Evolutionary conservation across 371 early-diverging fungal species (phyloP).

Genomic region (Mortierella sp.): DNA sequence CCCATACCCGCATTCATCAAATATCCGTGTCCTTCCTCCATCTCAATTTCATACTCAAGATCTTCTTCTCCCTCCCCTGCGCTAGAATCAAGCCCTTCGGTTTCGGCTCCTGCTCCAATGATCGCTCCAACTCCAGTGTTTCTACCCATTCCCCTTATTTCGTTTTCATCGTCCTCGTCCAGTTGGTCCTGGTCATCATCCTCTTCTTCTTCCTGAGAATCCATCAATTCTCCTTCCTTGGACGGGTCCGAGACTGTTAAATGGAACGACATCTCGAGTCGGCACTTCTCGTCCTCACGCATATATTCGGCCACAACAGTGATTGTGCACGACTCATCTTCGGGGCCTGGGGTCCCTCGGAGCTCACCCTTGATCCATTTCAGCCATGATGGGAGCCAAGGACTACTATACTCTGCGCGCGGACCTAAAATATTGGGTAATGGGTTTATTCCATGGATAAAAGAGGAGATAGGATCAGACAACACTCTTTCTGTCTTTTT

Average conservation of each 20-base stretch:
- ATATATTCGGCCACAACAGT: constrained; percentile 60
- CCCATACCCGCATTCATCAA: too few species aligned
- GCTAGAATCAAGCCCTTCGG: too few species aligned
- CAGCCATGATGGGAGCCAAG: constrained; percentile 68
- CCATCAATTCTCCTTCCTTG: neutral
- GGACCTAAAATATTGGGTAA: constrained; percentile 44
- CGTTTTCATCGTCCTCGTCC: neutral
- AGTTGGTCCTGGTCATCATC: neutral
- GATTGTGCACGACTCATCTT: constrained; percentile 53
- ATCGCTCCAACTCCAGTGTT: too few species aligned
- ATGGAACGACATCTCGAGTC: constrained; percentile 37
- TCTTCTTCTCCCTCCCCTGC: too few species aligned
- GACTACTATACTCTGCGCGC: constrained; percentile 62
- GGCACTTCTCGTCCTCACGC: constrained; percentile 50
- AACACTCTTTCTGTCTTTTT: neutral
- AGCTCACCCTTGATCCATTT: constrained; percentile 63
- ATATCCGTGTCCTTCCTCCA: too few species aligned
- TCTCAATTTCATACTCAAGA: too few species aligned
- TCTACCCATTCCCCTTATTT: neutral
- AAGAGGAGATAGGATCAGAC: neutral
- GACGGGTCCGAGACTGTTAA: constrained; percentile 2
- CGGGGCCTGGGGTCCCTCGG: constrained; percentile 58
- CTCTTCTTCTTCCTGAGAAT: neutral
- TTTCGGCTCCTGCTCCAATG: too few species aligned
- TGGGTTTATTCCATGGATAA: neutral